These are phyloP conservation scores for Calamus simplicifolius DNA, from an alignment of 176 grass and related monocot species.

Conservation along the genomic window DNA sequence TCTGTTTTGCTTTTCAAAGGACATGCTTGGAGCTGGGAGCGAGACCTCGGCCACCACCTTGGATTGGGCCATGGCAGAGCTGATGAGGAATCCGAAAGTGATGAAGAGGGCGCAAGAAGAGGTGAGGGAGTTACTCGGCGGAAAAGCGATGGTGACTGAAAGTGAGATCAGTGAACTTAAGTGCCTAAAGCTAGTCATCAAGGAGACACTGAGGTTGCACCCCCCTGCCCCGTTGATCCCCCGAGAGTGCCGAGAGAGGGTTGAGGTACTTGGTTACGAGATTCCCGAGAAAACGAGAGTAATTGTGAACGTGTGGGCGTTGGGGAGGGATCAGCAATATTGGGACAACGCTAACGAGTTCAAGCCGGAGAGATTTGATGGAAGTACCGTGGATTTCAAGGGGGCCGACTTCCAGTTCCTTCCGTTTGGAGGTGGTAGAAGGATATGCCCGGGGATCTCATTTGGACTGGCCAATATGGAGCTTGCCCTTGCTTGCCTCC, in stretches of 20 bases:
- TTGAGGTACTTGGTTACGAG: background rate
- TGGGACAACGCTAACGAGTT: slow-evolving; percentile 2
- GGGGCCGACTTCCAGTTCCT: background rate
- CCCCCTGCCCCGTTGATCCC: background rate
- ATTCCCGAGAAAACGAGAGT: background rate
- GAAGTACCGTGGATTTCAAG: background rate
- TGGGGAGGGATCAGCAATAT: background rate
- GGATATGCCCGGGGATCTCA: background rate
- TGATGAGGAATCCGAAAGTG: background rate
- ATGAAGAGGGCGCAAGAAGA: slow-evolving; percentile 6
- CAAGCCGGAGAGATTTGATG: slow-evolving; percentile 1
- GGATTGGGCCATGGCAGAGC: slow-evolving; percentile 12
- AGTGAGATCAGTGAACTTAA: background rate
- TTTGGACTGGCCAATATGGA: background rate
- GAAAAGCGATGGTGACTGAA: background rate
- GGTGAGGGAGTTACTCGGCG: background rate
- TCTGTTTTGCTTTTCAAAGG: background rate
- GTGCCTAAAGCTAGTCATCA: slow-evolving; percentile 3
- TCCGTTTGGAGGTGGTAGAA: background rate
- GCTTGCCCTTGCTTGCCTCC: background rate
- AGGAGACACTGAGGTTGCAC: slow-evolving; percentile 6
- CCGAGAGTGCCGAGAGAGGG: background rate
- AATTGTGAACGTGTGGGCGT: background rate
- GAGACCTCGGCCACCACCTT: background rate
- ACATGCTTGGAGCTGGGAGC: background rate